Conservation (phyloP, 2,329 filamentous ascomycete genomes). For the Fusarium tanahbumbuense region DNA sequence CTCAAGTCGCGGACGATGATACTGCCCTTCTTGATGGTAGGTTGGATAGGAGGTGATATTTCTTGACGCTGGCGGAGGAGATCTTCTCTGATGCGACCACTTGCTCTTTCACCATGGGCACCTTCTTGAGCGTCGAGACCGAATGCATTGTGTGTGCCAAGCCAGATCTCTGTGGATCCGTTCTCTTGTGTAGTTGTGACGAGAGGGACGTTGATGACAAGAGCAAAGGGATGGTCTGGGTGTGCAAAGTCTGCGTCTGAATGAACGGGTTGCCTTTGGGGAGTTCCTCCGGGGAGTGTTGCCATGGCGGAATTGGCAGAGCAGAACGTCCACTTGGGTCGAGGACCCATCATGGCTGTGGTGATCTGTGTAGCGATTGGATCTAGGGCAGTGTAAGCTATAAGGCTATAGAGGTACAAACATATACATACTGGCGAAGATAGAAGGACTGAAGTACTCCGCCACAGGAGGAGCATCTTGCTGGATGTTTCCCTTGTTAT, state of each 20-base stretch:
- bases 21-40: constrained; percentile 64
- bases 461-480: constrained; percentile 67
- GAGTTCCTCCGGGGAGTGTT: constrained; percentile 52
- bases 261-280: constrained; percentile 66
- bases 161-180: constrained; percentile 70
- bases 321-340: constrained; percentile 67
- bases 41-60: constrained; percentile 60
- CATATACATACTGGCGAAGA: constrained; percentile 63
- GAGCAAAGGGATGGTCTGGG: constrained; percentile 65
- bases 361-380: constrained; percentile 67
- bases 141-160: constrained; percentile 61
- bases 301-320: constrained; percentile 70
- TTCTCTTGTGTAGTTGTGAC: constrained; percentile 63
- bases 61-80: constrained; percentile 54
- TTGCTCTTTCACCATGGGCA: constrained; percentile 63
- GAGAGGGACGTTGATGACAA: constrained; percentile 66
- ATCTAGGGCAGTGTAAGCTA: constrained; percentile 52
- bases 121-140: constrained; percentile 59
- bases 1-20: constrained; percentile 69
- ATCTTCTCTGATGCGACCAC: constrained; percentile 59
- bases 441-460: constrained; percentile 60
- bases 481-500: constrained; percentile 71
- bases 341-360: constrained; percentile 64
- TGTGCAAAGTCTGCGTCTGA: constrained; percentile 69
- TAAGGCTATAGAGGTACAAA: rapidly evolving